phyloP scores from a whole-genome alignment of 2,329 filamentous ascomycete genomes.

The Colletotrichum spaethianum region DNA sequence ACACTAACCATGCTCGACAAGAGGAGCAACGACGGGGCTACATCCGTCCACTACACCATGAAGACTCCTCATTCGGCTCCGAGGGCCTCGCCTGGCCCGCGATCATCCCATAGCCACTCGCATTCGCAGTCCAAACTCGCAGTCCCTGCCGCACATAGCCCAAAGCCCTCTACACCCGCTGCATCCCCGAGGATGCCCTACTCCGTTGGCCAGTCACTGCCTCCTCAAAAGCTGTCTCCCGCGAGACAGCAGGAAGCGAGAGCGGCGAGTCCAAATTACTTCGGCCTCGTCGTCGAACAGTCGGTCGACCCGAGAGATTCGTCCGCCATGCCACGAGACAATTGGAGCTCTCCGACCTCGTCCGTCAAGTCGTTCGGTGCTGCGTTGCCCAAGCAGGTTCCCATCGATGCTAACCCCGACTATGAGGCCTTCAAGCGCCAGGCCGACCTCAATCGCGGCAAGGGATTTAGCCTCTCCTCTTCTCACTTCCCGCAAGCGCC shows the following conservation, averaged over 20 bases:
- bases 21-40: conserved; percentile 52
- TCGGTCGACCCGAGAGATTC: conserved; percentile 74
- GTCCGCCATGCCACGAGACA: conserved; percentile 74
- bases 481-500: conserved; percentile 60
- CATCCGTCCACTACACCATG: conserved; percentile 59
- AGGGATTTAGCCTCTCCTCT: conserved; percentile 63
- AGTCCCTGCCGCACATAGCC: conserved; percentile 45
- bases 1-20: conserved; percentile 51
- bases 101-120: conserved; percentile 52
- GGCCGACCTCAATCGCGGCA: conserved; percentile 73
- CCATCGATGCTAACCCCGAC: conserved; percentile 83
- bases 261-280: conserved; percentile 86
- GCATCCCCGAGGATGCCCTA: conserved; percentile 66
- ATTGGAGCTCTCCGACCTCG: conserved; percentile 82
- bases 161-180: conserved; percentile 65
- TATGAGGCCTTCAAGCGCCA: conserved; percentile 85
- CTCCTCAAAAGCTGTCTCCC: conserved; percentile 64
- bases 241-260: conserved; percentile 54
- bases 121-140: conserved; percentile 60
- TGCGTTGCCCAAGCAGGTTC: conserved; percentile 77
- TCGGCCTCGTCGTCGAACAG: conserved; percentile 78
- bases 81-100: conserved; percentile 53
- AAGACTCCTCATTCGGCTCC: conserved; percentile 55
- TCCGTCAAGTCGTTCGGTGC: conserved; percentile 79
- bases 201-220: conserved; percentile 68